Conservation (phyloP, 371 early-diverging fungal species). For the Rhizopus delemar region DNA sequence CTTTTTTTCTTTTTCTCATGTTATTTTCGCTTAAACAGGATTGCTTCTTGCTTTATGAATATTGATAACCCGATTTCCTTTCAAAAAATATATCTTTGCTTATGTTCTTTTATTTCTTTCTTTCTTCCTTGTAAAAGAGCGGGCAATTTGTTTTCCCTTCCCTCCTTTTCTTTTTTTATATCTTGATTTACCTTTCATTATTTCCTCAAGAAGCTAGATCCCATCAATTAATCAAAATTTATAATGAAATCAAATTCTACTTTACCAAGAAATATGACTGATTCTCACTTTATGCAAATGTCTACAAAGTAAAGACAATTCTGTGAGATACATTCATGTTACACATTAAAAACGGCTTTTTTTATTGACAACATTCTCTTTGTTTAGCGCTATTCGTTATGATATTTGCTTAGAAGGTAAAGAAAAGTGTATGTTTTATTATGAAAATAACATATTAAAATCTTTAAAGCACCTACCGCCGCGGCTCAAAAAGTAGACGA, state of each 20-base stretch:
- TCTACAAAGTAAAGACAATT: background rate
- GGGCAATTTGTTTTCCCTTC: background rate
- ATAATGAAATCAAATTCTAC: too few relatives aligned
- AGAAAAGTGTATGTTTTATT: background rate
- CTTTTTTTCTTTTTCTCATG: too few relatives aligned
- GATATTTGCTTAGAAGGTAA: conserved; percentile 25
- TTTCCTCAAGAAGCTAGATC: background rate
- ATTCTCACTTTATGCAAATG: background rate
- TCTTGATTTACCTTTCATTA: background rate
- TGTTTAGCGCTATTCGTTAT: conserved; percentile 16
- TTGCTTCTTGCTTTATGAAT: too few relatives aligned
- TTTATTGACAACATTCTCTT: conserved; percentile 14
- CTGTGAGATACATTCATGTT: background rate
- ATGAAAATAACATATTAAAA: background rate
- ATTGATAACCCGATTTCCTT: too few relatives aligned
- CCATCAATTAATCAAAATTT: too few relatives aligned
- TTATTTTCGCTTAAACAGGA: too few relatives aligned
- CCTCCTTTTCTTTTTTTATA: background rate
- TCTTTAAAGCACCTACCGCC: conserved; percentile 29
- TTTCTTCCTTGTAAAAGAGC: background rate
- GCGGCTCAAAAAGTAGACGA: conserved; percentile 31
- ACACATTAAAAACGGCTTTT: background rate
- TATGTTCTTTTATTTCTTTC: too few relatives aligned
- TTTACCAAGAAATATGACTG: background rate
- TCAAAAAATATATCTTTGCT: too few relatives aligned